phyloP scores from a whole-genome alignment of 257 asterid genomes.

The Przewalskia tangutica region DNA sequence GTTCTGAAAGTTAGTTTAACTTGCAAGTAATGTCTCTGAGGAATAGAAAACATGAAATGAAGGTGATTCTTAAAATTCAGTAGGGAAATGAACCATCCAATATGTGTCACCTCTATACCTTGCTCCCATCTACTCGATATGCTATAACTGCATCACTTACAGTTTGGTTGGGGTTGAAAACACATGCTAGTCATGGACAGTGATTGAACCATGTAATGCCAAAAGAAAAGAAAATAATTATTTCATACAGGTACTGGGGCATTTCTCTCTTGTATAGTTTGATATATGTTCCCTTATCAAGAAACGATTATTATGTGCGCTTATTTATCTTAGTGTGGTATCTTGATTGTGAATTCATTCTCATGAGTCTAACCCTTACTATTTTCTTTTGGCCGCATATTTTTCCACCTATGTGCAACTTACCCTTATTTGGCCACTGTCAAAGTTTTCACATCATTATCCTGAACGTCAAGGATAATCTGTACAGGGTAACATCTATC shows the following conservation, averaged over 20 bases:
- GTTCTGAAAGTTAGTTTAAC: neutral
- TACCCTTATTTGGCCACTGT: neutral
- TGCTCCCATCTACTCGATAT: neutral
- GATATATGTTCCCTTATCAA: neutral
- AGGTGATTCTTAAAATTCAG: neutral
- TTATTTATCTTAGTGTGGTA: neutral
- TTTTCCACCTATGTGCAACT: neutral
- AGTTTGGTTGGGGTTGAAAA: too few species aligned
- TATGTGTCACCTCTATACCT: neutral
- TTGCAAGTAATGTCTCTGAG: neutral
- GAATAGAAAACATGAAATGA: neutral
- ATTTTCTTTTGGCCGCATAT: neutral
- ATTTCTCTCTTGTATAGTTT: neutral
- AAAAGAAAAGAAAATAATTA: too few species aligned
- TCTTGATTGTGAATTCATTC: neutral
- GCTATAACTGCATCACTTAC: neutral
- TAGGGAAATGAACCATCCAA: neutral
- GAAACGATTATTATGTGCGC: neutral
- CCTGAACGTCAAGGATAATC: neutral
- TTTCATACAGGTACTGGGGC: neutral
- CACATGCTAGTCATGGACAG: neutral
- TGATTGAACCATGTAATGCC: neutral
- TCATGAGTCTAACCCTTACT: neutral
- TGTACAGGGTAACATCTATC: neutral
- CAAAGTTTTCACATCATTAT: neutral